phyloP scores from a whole-genome alignment of 495 filamentous ascomycete species.

The Chaetomium tenue region DNA sequence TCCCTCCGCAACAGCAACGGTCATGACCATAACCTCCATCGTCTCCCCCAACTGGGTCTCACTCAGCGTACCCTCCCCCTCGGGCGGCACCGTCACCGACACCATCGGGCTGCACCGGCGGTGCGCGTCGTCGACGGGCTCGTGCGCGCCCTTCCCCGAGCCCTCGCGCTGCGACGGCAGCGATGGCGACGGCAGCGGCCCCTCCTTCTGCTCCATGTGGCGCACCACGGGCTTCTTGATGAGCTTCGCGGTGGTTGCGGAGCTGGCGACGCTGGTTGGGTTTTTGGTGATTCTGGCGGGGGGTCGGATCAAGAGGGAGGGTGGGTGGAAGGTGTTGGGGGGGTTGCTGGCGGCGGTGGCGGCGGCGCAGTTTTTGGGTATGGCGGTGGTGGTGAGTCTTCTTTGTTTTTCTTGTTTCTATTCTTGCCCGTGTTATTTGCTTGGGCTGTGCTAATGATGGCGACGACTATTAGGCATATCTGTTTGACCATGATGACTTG shows the following conservation, averaged over 20 bases:
- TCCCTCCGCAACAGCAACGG: conserved; percentile 56
- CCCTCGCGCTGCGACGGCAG: conserved; percentile 61
- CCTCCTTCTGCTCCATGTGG: conserved; percentile 84
- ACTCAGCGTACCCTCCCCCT: conserved; percentile 59
- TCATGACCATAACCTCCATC: conserved; percentile 72
- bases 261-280: conserved; percentile 70
- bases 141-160: conserved; percentile 54
- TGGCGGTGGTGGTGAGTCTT: conserved; percentile 74
- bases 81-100: conserved; percentile 57
- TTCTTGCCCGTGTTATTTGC: background rate
- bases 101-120: conserved; percentile 75
- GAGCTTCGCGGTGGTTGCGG: conserved; percentile 71
- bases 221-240: conserved; percentile 81
- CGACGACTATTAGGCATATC: conserved; percentile 59
- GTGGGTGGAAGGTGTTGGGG: conserved; percentile 73
- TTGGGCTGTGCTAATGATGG: background rate
- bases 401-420: conserved; percentile 8
- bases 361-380: conserved; percentile 61
- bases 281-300: conserved; percentile 73
- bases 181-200: conserved; percentile 34
- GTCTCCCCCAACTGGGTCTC: conserved; percentile 76
- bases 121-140: conserved; percentile 56
- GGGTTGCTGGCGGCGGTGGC: conserved; percentile 61
- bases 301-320: conserved; percentile 70
- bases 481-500: conserved; percentile 80